phyloP scores from a whole-genome alignment of 2,329 filamentous ascomycete species.

The Lecanicillium sp. region DNA sequence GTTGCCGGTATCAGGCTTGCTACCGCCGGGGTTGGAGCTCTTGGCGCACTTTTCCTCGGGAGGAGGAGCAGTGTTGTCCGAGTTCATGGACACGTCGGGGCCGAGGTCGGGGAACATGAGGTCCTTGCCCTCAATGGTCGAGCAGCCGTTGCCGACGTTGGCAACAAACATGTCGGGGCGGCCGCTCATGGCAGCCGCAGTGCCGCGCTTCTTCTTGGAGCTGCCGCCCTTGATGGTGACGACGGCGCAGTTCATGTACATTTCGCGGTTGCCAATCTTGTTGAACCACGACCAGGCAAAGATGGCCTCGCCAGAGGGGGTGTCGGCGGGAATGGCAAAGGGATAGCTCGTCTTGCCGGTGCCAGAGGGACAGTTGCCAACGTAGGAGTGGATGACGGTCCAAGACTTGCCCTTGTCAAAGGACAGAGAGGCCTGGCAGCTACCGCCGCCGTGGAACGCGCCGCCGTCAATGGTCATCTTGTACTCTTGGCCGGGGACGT shows the following conservation, averaged over 20 bases:
- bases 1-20: conserved; percentile 7
- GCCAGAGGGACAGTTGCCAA: conserved; percentile 42
- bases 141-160: conserved; percentile 55
- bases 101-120: conserved; percentile 61
- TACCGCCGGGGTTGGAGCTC: conserved; percentile 9
- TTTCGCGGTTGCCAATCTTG: conserved; percentile 67
- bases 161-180: conserved; percentile 64
- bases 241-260: conserved; percentile 80
- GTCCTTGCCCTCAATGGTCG: conserved; percentile 47
- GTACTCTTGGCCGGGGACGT: conserved; percentile 52
- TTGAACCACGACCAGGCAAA: conserved; percentile 77
- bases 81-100: conserved; percentile 35
- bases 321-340: conserved; percentile 59
- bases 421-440: conserved; percentile 67
- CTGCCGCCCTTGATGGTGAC: conserved; percentile 47
- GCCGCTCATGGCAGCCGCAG: conserved; percentile 32
- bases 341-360: conserved; percentile 41
- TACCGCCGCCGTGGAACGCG: conserved; percentile 60
- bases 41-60: conserved; percentile 1
- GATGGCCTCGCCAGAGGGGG: conserved; percentile 52
- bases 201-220: conserved; percentile 23
- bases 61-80: conserved; percentile 17
- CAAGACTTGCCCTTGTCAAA: conserved; percentile 65
- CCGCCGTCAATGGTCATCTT: conserved; percentile 56
- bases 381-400: conserved; percentile 54